These are phyloP conservation scores for Leucocoprinus birnbaumii DNA, from an alignment of 768 basidiomycete species.

Conservation along the genomic window DNA sequence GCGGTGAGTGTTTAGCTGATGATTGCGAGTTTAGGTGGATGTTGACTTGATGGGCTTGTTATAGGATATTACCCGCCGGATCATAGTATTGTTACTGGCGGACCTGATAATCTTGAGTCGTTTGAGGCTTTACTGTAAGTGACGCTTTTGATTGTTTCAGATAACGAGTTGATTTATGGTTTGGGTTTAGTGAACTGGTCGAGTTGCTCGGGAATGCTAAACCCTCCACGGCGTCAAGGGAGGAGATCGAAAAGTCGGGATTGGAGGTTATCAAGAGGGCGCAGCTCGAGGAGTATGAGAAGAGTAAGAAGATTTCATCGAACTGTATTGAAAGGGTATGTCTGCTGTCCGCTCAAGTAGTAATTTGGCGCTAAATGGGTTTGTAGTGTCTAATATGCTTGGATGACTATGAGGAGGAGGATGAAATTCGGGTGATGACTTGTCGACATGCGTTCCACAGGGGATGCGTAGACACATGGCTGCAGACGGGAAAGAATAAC, in stretches of 20 bases:
- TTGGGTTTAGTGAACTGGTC: constrained; percentile 61
- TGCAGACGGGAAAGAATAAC: constrained; percentile 81
- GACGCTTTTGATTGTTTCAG: neutral
- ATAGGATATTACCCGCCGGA: constrained; percentile 90
- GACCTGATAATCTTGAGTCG: constrained; percentile 65
- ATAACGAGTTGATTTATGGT: neutral
- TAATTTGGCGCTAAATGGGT: too few relatives aligned
- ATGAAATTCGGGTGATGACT: constrained; percentile 74
- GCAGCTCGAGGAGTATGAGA: constrained; percentile 52
- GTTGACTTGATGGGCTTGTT: constrained; percentile 3
- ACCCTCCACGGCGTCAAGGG: constrained; percentile 76
- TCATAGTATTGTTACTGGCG: constrained; percentile 85
- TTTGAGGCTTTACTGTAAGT: constrained; percentile 77
- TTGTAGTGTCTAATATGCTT: constrained; percentile 80
- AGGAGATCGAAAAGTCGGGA: constrained; percentile 84
- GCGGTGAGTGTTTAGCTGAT: constrained; percentile 41
- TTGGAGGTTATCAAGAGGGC: constrained; percentile 68
- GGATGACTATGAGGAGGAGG: constrained; percentile 77
- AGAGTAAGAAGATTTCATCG: constrained; percentile 60
- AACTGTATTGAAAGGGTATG: constrained; percentile 81
- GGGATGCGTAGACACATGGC: constrained; percentile 85
- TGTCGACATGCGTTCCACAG: constrained; percentile 93
- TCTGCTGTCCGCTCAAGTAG: constrained; percentile 13
- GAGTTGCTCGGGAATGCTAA: constrained; percentile 82
- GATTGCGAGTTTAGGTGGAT: neutral